Evolutionary conservation across 2,329 filamentous ascomycete species (phyloP).

Genomic region (Alternaria solani): DNA sequence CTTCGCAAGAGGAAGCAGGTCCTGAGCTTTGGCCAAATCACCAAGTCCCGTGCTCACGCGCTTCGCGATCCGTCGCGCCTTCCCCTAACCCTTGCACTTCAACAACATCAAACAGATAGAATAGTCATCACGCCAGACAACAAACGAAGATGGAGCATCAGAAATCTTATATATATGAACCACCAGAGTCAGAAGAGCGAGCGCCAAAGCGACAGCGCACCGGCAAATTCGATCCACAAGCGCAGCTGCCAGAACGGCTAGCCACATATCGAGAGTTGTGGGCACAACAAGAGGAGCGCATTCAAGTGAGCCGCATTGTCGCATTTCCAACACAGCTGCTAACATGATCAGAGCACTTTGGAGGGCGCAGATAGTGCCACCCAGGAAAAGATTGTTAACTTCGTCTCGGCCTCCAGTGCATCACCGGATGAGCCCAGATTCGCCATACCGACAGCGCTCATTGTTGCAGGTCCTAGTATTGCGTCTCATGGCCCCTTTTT

Average conservation of each 20-base stretch:
- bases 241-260: slow-evolving; percentile 59
- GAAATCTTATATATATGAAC: slow-evolving; percentile 57
- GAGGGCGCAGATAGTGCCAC: slow-evolving; percentile 52
- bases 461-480: slow-evolving; percentile 80
- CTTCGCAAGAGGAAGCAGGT: background rate
- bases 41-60: slow-evolving; percentile 42
- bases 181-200: slow-evolving; percentile 43
- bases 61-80: slow-evolving; percentile 28
- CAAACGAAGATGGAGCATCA: slow-evolving; percentile 56
- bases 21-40: slow-evolving; percentile 18
- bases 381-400: slow-evolving; percentile 49
- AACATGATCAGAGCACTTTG: slow-evolving; percentile 45
- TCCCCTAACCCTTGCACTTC: slow-evolving; percentile 17
- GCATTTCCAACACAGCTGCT: slow-evolving; percentile 9
- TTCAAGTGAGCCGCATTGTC: slow-evolving; percentile 59
- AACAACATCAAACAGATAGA: slow-evolving; percentile 6
- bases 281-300: slow-evolving; percentile 68
- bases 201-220: slow-evolving; percentile 54
- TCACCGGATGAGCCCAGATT: slow-evolving; percentile 40
- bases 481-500: slow-evolving; percentile 79
- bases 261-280: slow-evolving; percentile 70
- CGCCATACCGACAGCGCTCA: slow-evolving; percentile 73
- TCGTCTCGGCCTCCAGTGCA: slow-evolving; percentile 45
- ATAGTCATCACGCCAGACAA: background rate
- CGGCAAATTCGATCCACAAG: slow-evolving; percentile 36